Evolutionary conservation across 257 asterid genomes (phyloP), one percentile per base, ranked within the genome.

Genomic region (Forsythia viridissima): DNA sequence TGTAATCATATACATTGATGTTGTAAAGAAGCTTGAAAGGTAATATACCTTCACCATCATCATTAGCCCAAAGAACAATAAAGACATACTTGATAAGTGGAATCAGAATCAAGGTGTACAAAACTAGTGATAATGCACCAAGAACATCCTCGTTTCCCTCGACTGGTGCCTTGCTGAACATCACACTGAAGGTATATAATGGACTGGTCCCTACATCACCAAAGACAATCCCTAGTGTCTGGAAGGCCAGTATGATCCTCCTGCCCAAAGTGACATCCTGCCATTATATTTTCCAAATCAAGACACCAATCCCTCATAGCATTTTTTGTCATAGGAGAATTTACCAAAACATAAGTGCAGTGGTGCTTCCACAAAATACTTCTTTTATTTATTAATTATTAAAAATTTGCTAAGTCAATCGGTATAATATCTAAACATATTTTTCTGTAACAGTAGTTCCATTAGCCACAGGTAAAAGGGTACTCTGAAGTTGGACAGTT

Each of bases 201-300:
- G 99, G 99, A 81, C 99, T 96, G 36, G 98, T 96, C 70, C 99
- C 99, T 87, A 93, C 98, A 81, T 92, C 98, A 72, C 99, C 99
- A 84, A 95, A 95, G 48, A 95, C 97, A 73, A 95, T 91, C 37
- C 98, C 98, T 73, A 95, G 92, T 61, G 98, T 93, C 91, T 95
- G 98, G 86, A 91, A 93, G 72, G 84, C 90, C 85, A 96, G 86
- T 76, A 83, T 75, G 74, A 93, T 70, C 81, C 90, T 91, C 96
- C 94, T 96, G 81, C 97, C 89, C 80, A 84, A 46, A 85, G 86
- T 82, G 87, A 84, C 87, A 82, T 91, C 98, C 99, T 96, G 94
- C 87, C 24, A 86, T 82, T 75, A 79, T 75, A 76, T 72, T 80
- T 74, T 61, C 71, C 48, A 76, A 79, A 82, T 87, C 81, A 86